Evolutionary conservation across 495 filamentous ascomycete genomes (phyloP), one percentile per base, ranked within the genome.

Genomic region (Talaromyces trachyspermus): DNA sequence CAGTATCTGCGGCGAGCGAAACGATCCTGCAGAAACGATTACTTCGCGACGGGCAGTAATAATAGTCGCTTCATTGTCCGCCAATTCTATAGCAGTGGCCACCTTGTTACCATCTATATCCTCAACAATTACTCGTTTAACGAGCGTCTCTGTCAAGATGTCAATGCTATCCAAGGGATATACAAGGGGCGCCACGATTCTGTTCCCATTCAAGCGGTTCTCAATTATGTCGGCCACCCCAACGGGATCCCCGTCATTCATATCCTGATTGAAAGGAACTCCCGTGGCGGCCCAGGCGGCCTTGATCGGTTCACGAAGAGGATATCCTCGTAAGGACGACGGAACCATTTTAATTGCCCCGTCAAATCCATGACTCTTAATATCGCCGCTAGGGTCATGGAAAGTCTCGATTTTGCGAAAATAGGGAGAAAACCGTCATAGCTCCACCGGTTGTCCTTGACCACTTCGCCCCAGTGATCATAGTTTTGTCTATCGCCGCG

Each of bases 1-100:
- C 17, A 77, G 64, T 1, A 77, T 55, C 54, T 71, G 67, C 4
- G 72, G 73, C 4, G 70, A 63, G 30, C 70, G 65, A 23, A 72
- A 65, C 9, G 68, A 59, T 19, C 73, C 73, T 22, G 60, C 54
- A 10, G 62, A 66, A 2, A 77, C 46, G 27, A 77, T 68, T 6
- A 77, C 65, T 43, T 77, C 72, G 7, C 64, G 60, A 32, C 24
- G 53, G 10, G 63, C 70, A 37, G 43, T 51, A 6, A 30, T 30
- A 12, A 30, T 30, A 30, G 27, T 30, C n/a, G n/a, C n/a, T 30
- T 30, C 27, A 18, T 55, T 61, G 36, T 63, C 56, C 2, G 22
- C 54, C 4, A 66, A 50, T 22, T 52, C 50, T 7, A 68, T 54
- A 2, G 50, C 62, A 1, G 56, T 58, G 4, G 58, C 66, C 5